phyloP scores from a whole-genome alignment of 2,329 filamentous ascomycete species.

The Cryphonectria naterciae region DNA sequence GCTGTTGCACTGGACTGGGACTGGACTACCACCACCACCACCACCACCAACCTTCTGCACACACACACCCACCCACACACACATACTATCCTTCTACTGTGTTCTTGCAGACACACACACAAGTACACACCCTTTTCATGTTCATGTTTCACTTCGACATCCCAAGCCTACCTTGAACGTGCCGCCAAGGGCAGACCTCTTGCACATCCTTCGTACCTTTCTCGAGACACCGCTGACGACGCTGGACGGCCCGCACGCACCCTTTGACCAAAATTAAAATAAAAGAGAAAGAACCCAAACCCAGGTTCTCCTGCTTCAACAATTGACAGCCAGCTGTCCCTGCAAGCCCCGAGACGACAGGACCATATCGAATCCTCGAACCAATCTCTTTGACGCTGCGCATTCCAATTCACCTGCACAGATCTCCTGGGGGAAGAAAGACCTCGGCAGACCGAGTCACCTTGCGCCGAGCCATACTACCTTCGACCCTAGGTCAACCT shows the following conservation, averaged over 20 bases:
- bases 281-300: background rate
- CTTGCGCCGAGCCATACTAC: constrained; percentile 12
- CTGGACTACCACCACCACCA: constrained; percentile 2
- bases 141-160: constrained; percentile 23
- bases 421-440: background rate
- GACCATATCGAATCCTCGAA: constrained; percentile 13
- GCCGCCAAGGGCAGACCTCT: constrained; percentile 16
- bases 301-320: constrained; percentile 12
- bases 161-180: constrained; percentile 19
- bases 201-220: constrained; percentile 9
- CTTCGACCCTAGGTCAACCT: background rate
- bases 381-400: background rate
- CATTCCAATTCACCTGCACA: constrained; percentile 5
- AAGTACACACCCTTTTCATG: background rate
- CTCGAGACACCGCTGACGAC: constrained; percentile 22
- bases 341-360: background rate
- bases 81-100: constrained; percentile 10
- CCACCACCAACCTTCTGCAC: background rate
- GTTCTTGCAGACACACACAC: background rate
- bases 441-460: background rate
- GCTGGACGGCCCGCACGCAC: constrained; percentile 26
- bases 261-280: background rate
- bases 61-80: constrained; percentile 16
- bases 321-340: constrained; percentile 20
- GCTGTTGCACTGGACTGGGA: background rate